phyloP scores from a whole-genome alignment of 2,329 filamentous ascomycete genomes.

The Scedosporium minutisporum region DNA sequence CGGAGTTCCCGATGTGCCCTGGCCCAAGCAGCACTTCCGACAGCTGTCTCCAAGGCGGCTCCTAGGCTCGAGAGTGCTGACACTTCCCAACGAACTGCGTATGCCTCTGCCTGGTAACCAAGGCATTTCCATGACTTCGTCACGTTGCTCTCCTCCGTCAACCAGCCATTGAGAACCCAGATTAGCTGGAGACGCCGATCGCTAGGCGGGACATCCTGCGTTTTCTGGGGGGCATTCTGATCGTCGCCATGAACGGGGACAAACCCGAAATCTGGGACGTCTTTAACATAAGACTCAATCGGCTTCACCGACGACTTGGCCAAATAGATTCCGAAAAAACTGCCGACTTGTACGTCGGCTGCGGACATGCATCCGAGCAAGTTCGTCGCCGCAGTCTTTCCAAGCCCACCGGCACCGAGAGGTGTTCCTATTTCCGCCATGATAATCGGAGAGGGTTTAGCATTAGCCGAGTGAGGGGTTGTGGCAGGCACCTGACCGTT shows the following conservation, averaged over 20 bases:
- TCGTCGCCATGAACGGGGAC: constrained; percentile 54
- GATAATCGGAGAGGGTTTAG: background rate
- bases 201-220: constrained; percentile 40
- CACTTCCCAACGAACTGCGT: constrained; percentile 76
- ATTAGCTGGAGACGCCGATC: constrained; percentile 69
- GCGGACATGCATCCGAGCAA: constrained; percentile 65
- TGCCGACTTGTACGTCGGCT: constrained; percentile 69
- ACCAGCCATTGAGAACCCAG: constrained; percentile 75
- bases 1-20: constrained; percentile 47
- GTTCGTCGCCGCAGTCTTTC: constrained; percentile 54
- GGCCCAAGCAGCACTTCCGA: constrained; percentile 73
- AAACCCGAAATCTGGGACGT: constrained; percentile 84
- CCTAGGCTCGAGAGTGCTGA: constrained; percentile 70
- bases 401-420: background rate
- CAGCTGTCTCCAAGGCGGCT: constrained; percentile 63
- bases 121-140: constrained; percentile 66
- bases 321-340: constrained; percentile 86
- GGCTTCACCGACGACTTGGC: constrained; percentile 73
- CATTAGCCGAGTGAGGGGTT: background rate
- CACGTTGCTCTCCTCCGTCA: constrained; percentile 59
- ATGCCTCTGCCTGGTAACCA: constrained; percentile 64
- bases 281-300: constrained; percentile 78
- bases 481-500: background rate
- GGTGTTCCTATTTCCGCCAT: background rate
- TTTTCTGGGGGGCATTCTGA: constrained; percentile 32